Conservation (phyloP, 805 yeast species). For the Pichia phayaonensis region DNA sequence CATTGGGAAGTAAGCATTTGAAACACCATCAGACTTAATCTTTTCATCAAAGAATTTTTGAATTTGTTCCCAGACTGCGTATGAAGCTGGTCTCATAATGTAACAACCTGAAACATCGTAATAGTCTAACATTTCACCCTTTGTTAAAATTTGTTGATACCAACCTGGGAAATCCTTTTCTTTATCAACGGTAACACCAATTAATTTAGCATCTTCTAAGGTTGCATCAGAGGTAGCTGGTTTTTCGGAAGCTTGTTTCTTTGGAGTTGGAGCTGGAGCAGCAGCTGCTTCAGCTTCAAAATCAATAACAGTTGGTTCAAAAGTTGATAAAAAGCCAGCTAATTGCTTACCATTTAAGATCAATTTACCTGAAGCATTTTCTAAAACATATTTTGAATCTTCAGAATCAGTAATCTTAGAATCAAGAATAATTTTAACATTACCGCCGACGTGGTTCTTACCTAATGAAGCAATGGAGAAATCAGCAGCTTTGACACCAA, state of each 20-base stretch:
- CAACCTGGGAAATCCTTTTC: constrained; percentile 88
- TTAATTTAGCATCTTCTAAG: constrained; percentile 77
- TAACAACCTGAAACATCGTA: constrained; percentile 99
- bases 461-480: constrained; percentile 50
- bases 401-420: constrained; percentile 36
- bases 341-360: constrained; percentile 40
- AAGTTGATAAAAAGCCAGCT: constrained; percentile 41
- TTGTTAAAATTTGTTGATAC: constrained; percentile 94
- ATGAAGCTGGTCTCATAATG: constrained; percentile 93
- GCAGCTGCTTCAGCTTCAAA: constrained; percentile 39
- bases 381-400: constrained; percentile 32
- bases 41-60: constrained; percentile 76
- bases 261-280: constrained; percentile 25
- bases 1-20: constrained; percentile 97
- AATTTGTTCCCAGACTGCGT: constrained; percentile 88
- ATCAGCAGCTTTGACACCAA: constrained; percentile 50
- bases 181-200: constrained; percentile 95
- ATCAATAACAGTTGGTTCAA: constrained; percentile 49
- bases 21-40: constrained; percentile 85
- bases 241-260: constrained; percentile 27
- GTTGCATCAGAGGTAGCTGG: constrained; percentile 37
- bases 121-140: constrained; percentile 98
- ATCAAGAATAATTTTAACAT: constrained; percentile 56
- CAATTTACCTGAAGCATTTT: constrained; percentile 47
- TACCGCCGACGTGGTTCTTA: constrained; percentile 39